Percentiles rank a stretch among this genome's conserved stretches.
Evolutionary conservation across 176 grass and related monocot species (phyloP).

Genomic region (bread wheat (Triticum aestivum)): IWGSC_CS_RefSeq_v2.1 NC_057807.1:427184328-427184827

Average conservation of each 20-base stretch:
- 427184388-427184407: constrained; percentile 57
- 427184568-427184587: constrained; percentile 32
- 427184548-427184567: constrained; percentile 28
- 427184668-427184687: constrained; percentile 12
- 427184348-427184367: constrained; percentile 37
- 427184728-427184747: constrained; percentile 62
- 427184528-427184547: constrained; percentile 77
- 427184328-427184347: constrained; percentile 40
- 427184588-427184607: background rate
- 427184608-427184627: constrained; percentile 20
- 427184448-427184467: constrained; percentile 72
- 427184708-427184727: constrained; percentile 32
- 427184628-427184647: constrained; percentile 34
- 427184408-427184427: constrained; percentile 66
- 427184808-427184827: background rate
- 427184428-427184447: constrained; percentile 65
- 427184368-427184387: constrained; percentile 44
- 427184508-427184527: constrained; percentile 66
- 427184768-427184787: background rate
- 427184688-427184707: constrained; percentile 25
- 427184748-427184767: constrained; percentile 32
- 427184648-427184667: constrained; percentile 25
- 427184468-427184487: constrained; percentile 51
- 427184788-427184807: constrained; percentile 34
- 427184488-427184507: constrained; percentile 56